A percentile compares a stretch with the other conserved stretches of the same genome.
phyloP scores from a whole-genome alignment of 2,329 filamentous ascomycete species.

The Domatiomyces catenatus region DNA sequence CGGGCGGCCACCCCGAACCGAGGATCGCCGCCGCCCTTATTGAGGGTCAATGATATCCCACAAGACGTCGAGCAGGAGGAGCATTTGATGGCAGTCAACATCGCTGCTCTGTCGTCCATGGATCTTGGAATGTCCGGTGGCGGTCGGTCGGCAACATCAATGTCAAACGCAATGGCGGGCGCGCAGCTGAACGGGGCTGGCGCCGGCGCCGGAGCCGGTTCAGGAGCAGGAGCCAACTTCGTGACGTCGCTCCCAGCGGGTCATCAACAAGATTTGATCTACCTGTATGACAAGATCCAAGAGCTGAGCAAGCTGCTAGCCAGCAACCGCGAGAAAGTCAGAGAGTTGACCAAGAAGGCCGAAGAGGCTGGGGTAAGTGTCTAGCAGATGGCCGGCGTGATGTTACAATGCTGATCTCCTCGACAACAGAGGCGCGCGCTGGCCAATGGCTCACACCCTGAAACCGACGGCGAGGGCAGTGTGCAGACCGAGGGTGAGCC shows the following conservation, averaged over 20 bases:
- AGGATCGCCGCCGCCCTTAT: background rate
- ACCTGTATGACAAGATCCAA: conserved; percentile 35
- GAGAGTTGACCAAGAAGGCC: conserved; percentile 33
- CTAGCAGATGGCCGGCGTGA: background rate
- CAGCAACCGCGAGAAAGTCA: conserved; percentile 35
- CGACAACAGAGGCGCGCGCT: conserved; percentile 26
- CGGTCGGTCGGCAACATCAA: background rate
- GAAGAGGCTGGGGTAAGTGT: conserved; percentile 34
- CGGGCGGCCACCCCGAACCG: background rate
- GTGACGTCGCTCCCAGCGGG: conserved; percentile 24
- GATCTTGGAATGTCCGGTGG: background rate
- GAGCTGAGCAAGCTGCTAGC: conserved; percentile 35
- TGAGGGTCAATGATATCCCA: background rate
- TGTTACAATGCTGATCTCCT: background rate
- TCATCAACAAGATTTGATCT: conserved; percentile 37
- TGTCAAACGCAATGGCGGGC: background rate
- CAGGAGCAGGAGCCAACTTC: conserved; percentile 10
- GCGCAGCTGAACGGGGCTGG: background rate
- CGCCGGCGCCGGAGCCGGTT: conserved; percentile 13
- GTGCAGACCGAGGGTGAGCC: conserved; percentile 13
- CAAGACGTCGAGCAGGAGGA: background rate
- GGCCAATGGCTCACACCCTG: conserved; percentile 24
- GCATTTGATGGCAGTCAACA: background rate
- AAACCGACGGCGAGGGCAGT: conserved; percentile 4
- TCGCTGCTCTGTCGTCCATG: background rate